Base-by-base conservation (phyloP, 352 stramenopile genomes). In the Globisporangium paroecandrum region DNA sequence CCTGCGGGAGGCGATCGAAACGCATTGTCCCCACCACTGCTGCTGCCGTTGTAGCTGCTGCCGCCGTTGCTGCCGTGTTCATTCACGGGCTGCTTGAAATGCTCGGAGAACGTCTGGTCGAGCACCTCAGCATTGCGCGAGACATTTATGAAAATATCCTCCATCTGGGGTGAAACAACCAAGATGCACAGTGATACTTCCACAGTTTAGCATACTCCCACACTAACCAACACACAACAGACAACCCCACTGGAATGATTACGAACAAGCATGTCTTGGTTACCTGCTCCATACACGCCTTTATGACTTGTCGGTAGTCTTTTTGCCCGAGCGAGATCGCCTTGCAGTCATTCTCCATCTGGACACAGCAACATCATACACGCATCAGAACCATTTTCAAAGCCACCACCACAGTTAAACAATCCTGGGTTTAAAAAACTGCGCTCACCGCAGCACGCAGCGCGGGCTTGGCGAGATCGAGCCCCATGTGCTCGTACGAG, bases 401-500 rank as follows among this genome's bases (percentile, higher is more conserved):
- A 59, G 7, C 4, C 27, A 41, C 18, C 54, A 43, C 8, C 27
- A 60, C 15, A 25, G 13, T 18, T 15, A 24, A 22, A 38, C 13
- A 58, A 24, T 15, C 34, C 4, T 13, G 22, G 22, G 12, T 60
- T 36, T 9, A 8, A 46, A 7, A 59, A 25, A 34, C 49, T 27
- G 4, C 13, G n/a, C 32, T 32, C 54, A 96, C 89, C 60, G 87
- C 81, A 57, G 91, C 85, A 53, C 97, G 87, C 38, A 99, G 80
- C 66, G 97, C 89, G 8, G 97, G 97, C 78, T 98, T 98, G 53
- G 98, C 98, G 20, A 99, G 73, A 58, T 98, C 95, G 46, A 99
- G 91, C 10, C 97, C 95, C 96, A 99, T 94, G 49, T 95, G 77
- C 60, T 97, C 87, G 69, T 96, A 97, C n/a, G 85, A 91, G 22